These are phyloP conservation scores for Coemansia pectinata DNA, from an alignment of 192 early-diverging fungal species.

Conservation along the genomic window DNA sequence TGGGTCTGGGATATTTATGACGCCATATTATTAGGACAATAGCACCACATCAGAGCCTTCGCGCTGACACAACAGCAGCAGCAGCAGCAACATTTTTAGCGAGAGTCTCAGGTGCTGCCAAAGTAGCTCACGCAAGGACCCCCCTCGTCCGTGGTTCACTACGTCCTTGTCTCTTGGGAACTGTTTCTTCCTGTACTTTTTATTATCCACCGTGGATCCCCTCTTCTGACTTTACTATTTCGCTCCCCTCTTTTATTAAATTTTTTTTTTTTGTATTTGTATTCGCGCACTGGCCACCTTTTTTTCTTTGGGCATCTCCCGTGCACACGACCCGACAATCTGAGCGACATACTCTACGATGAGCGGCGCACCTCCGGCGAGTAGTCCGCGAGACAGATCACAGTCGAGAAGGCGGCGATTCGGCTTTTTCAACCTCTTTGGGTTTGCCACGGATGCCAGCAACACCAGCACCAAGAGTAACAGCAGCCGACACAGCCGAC, in stretches of 20 bases:
- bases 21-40: not conserved
- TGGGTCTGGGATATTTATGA: not conserved
- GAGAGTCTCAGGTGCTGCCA: not conserved
- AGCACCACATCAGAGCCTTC: not conserved
- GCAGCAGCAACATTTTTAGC: not conserved
- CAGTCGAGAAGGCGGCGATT: slow-evolving; percentile 31
- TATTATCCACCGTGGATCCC: slow-evolving; percentile 1
- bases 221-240: slow-evolving; percentile 1
- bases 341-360: slow-evolving; percentile 6
- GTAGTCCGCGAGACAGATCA: slow-evolving; percentile 18
- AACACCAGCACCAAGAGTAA: slow-evolving; percentile 8
- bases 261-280: not conserved
- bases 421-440: slow-evolving; percentile 51
- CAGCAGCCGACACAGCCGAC: slow-evolving; percentile 4
- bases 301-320: not conserved
- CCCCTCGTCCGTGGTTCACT: slow-evolving; percentile 1
- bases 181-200: not conserved
- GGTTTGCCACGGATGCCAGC: slow-evolving; percentile 19
- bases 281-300: not conserved
- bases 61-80: not conserved
- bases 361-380: slow-evolving; percentile 15
- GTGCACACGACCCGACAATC: not conserved
- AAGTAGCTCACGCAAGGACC: not conserved
- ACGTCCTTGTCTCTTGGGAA: not conserved
- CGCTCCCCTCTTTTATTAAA: not conserved